Base-by-base conservation (phyloP, 2,329 filamentous ascomycete genomes). In the Scedosporium boydii region DNA sequence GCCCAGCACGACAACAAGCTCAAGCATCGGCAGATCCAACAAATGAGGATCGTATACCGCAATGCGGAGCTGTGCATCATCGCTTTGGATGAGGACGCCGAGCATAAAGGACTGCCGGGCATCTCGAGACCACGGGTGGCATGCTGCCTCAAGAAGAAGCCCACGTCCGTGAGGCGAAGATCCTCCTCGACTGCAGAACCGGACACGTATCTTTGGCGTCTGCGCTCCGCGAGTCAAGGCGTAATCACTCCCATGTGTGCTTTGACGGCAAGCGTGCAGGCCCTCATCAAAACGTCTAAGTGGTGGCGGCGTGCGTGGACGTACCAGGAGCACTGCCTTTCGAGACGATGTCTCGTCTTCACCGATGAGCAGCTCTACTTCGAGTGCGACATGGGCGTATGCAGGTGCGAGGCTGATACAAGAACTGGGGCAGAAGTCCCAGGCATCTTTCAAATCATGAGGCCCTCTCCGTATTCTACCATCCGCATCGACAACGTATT, bases 301-400 rank as follows among this genome's bases (percentile, higher is more conserved):
- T 65, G 63, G 48, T 62, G 44, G 59, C 63, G 56, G 4, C 64
- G 65, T 3, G 65, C 63, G 6, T 66, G 65, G 64, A 66, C 65
- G 1, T 66, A 63, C 58, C 65, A 66, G 38, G 65, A 66, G 60
- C 61, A 61, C 14, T 48, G 62, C 26, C 58, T 66, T 16, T 65
- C 64, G 7, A 58, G 58, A 16, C 61, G 65, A n/a, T 63, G 63
- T 7, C 62, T 66, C 5, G 63, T 66, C 9, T 70, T 70, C 59
- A 68, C 69, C 1, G 59, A 69, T 1, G 60, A 61, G 7, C 66
- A 70, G 18, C 59, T 65, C n/a, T 69, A 67, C 7, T 69, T 68
- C 27, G 64, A 70, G 38, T 70, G 69, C 18, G 38, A 59, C 57
- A 21, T 21, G 14, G 21, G 34, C 38, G 14, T 44, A 27, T 59